These are phyloP conservation scores for Phyllosticta paracitricarpa DNA, from an alignment of 2,329 filamentous ascomycete genomes.

Conservation along the genomic window DNA sequence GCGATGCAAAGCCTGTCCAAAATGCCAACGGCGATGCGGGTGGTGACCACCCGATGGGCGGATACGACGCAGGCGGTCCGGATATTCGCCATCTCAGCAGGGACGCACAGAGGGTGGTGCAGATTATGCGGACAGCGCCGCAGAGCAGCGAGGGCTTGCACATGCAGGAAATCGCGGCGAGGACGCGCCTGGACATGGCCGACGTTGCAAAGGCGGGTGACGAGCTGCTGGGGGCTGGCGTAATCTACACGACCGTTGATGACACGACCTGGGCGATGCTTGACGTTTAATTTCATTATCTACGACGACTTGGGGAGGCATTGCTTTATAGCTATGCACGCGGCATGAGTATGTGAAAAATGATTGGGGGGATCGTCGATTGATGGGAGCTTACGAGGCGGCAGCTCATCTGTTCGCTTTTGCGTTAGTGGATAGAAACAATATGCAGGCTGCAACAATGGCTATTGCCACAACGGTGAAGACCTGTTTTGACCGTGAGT, in stretches of 20 bases:
- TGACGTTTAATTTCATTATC: constrained; percentile 42
- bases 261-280: constrained; percentile 86
- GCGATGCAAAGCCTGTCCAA: constrained; percentile 25
- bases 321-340: not conserved
- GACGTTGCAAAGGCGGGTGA: constrained; percentile 72
- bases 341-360: not conserved
- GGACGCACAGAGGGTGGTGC: constrained; percentile 60
- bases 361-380: not conserved
- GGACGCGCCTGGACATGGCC: constrained; percentile 52
- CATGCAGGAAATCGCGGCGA: constrained; percentile 62
- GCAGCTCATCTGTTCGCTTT: not conserved
- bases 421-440: constrained; percentile 32
- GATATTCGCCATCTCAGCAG: constrained; percentile 27
- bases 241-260: constrained; percentile 86
- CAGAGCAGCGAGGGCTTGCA: constrained; percentile 78
- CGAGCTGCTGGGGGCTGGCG: constrained; percentile 61
- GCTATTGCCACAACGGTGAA: constrained; percentile 31
- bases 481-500: constrained; percentile 12
- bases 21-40: constrained; percentile 5
- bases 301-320: not conserved
- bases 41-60: constrained; percentile 16
- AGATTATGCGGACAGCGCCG: constrained; percentile 54
- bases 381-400: not conserved
- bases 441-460: constrained; percentile 31
- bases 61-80: not conserved